Conservation (phyloP, 1,139 yeast genomes). For the Ashbya aceris region DNA sequence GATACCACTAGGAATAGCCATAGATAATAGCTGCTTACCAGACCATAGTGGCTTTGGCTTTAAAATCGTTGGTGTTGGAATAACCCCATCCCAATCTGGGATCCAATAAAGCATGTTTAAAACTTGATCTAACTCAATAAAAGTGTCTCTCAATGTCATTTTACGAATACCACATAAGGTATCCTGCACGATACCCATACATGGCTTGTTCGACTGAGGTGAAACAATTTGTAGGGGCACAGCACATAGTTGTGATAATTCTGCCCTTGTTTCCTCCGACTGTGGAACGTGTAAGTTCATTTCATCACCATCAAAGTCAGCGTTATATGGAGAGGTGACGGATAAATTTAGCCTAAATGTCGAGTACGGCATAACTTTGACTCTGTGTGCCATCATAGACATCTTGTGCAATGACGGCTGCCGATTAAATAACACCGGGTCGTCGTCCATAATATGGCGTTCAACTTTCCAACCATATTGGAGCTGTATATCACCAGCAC, state of each 20-base stretch:
- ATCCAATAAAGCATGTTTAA: conserved; percentile 97
- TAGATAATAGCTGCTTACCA: conserved; percentile 87
- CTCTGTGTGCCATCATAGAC: conserved; percentile 99
- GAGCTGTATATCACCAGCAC: conserved; percentile 96
- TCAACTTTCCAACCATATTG: conserved; percentile 99
- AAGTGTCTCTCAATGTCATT: conserved; percentile 83
- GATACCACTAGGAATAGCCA: conserved; percentile 93
- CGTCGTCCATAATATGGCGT: conserved; percentile 94
- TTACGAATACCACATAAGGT: conserved; percentile 95
- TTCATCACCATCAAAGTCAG: conserved; percentile 99
- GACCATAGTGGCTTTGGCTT: conserved; percentile 97
- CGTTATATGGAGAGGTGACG: conserved; percentile 97
- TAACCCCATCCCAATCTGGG: conserved; percentile 97
- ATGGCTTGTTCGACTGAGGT: conserved; percentile 97
- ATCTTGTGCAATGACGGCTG: conserved; percentile 98
- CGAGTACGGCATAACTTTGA: conserved; percentile 96
- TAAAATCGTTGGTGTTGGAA: conserved; percentile 91
- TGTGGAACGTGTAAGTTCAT: conserved; percentile 99
- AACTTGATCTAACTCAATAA: conserved; percentile 85
- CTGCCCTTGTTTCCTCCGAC: conserved; percentile 96
- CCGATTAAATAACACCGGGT: conserved; percentile 95
- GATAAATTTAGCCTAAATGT: conserved; percentile 94
- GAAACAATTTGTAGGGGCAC: conserved; percentile 97
- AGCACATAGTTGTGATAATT: conserved; percentile 86
- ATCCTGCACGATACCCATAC: conserved; percentile 99